Percentiles rank a stretch among this genome's conserved stretches.
These are phyloP conservation scores for Nepenthes gracilis DNA, from an alignment of 148 eudicot species.

Conservation along the genomic window DNA sequence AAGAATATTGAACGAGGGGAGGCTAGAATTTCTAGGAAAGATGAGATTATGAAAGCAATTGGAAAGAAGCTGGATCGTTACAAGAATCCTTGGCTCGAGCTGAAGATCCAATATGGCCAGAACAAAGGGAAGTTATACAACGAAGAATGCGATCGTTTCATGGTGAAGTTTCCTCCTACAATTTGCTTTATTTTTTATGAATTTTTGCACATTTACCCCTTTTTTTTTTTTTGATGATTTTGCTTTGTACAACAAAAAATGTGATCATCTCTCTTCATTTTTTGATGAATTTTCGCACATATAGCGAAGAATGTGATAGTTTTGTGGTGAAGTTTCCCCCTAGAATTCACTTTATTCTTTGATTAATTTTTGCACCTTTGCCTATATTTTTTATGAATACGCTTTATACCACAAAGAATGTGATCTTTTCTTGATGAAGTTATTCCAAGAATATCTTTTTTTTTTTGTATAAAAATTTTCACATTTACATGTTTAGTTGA, in stretches of 20 bases:
- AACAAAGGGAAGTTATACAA: slow-evolving; percentile 97
- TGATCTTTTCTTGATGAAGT: no score
- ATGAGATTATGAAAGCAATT: slow-evolving; percentile 96
- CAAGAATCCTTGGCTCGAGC: slow-evolving; percentile 95
- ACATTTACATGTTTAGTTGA: background rate
- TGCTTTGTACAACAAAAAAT: no score
- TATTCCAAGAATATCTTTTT: no score
- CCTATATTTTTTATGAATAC: no score
- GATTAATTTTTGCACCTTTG: no score
- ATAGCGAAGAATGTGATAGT: slow-evolving; percentile 91
- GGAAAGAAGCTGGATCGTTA: slow-evolving; percentile 95
- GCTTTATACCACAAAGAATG: no score
- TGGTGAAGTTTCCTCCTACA: slow-evolving; percentile 30
- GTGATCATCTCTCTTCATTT: no score
- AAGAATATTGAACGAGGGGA: slow-evolving; percentile 98
- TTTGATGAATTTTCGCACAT: slow-evolving; percentile 10
- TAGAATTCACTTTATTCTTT: no score
- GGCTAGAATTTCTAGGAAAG: slow-evolving; percentile 92
- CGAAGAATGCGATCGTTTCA: slow-evolving; percentile 99
- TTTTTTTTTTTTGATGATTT: no score
- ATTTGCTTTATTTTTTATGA: no score
- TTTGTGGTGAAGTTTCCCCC: background rate
- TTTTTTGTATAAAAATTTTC: background rate
- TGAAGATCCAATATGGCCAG: slow-evolving; percentile 97
- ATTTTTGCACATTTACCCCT: no score